Evolutionary conservation across 1,139 yeast species (phyloP).

Genomic region (Nakaseomyces kungkrabaensis): DNA sequence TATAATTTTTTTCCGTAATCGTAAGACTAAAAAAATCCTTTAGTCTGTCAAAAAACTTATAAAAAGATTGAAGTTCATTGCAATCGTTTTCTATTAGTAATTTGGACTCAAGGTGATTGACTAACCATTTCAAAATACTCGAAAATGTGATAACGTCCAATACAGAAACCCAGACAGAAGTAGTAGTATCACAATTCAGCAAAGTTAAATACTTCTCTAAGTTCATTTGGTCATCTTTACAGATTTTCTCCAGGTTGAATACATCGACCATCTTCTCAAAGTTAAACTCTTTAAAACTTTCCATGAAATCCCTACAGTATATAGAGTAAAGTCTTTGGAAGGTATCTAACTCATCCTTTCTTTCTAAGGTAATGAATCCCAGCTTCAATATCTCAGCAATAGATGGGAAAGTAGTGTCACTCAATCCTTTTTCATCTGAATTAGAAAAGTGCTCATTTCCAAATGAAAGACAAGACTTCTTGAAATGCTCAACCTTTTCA

Average conservation of each 20-base stretch:
- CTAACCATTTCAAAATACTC: background rate
- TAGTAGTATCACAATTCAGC: background rate
- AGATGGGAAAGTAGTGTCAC: background rate
- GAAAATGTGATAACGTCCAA: background rate
- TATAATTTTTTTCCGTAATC: background rate
- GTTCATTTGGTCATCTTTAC: background rate
- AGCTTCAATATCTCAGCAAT: background rate
- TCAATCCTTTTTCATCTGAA: background rate
- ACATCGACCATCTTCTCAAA: slow-evolving; percentile 30
- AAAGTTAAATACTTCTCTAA: background rate
- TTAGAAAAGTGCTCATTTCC: background rate
- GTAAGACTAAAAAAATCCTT: background rate
- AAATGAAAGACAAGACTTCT: background rate
- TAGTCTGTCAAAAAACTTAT: background rate
- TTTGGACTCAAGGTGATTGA: background rate
- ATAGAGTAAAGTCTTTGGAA: background rate
- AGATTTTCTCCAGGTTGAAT: background rate
- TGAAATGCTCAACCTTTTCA: background rate
- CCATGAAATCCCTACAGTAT: background rate
- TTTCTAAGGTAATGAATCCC: background rate
- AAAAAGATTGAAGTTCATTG: background rate
- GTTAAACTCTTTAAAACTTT: slow-evolving; percentile 51
- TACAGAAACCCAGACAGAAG: background rate
- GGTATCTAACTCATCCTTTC: background rate
- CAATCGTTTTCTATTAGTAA: background rate